These are phyloP conservation scores for Prinsepia uniflora DNA, from an alignment of 306 rosid genomes.

Conservation along the genomic window DNA sequence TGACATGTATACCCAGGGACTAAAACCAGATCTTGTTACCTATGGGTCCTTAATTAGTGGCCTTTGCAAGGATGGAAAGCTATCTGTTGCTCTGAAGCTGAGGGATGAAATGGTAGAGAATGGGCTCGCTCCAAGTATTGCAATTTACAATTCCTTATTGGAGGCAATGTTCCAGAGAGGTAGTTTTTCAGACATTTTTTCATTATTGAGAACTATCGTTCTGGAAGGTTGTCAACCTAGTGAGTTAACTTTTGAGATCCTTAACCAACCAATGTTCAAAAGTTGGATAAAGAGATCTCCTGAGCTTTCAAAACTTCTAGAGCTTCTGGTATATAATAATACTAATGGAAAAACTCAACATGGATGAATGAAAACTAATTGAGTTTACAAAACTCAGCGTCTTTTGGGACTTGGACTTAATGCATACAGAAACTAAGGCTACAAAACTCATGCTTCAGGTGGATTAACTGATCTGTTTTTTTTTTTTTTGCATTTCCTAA, in stretches of 20 bases:
- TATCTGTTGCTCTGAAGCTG: conserved; percentile 26
- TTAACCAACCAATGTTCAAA: conserved; percentile 13
- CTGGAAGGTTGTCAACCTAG: conserved; percentile 29
- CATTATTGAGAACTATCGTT: conserved; percentile 25
- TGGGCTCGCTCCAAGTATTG: conserved; percentile 29
- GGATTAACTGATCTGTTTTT: conserved; percentile 22
- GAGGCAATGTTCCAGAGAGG: conserved; percentile 23
- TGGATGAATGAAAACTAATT: conserved; percentile 11
- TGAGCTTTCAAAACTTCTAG: conserved; percentile 11
- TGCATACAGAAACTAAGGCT: no score
- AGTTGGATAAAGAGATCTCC: conserved; percentile 25
- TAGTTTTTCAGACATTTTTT: conserved; percentile 13
- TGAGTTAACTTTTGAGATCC: conserved; percentile 22
- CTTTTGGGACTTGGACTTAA: no score
- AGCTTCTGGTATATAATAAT: neutral
- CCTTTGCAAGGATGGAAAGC: conserved; percentile 32
- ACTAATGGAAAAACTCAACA: no score
- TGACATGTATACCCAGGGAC: conserved; percentile 31
- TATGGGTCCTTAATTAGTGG: conserved; percentile 25
- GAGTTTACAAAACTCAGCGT: neutral
- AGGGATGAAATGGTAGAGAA: conserved; percentile 29
- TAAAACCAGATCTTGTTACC: conserved; percentile 32
- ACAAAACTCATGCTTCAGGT: conserved; percentile 58
- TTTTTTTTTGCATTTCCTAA: neutral
- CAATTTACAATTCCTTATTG: conserved; percentile 29